Percentiles rank a stretch among this genome's conserved stretches.
These are phyloP conservation scores for Xylaria acuta DNA, from an alignment of 495 filamentous ascomycete genomes.

Conservation along the genomic window DNA sequence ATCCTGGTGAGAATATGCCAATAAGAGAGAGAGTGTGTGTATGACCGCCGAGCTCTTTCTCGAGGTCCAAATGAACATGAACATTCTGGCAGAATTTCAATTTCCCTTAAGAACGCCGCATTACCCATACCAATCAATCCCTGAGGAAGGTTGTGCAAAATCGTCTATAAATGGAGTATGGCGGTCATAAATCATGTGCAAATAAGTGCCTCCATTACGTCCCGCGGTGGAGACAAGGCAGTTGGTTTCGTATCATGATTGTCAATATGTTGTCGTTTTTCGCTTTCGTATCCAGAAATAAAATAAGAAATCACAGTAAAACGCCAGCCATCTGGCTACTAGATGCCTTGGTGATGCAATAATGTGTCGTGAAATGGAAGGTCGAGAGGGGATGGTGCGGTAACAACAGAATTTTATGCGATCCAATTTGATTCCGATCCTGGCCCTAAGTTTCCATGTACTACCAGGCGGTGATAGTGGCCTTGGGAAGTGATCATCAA, in stretches of 20 bases:
- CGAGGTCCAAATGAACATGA: slow-evolving; percentile 9
- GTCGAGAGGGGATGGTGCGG: slow-evolving; percentile 3
- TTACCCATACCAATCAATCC: slow-evolving; percentile 16
- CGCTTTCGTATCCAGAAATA: slow-evolving; percentile 12
- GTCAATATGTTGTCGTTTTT: slow-evolving; percentile 1
- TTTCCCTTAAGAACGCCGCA: slow-evolving; percentile 21
- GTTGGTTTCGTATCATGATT: background rate
- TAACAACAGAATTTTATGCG: background rate
- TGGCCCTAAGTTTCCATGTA: slow-evolving; percentile 1
- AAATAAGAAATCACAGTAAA: slow-evolving; percentile 7
- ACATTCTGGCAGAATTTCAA: background rate
- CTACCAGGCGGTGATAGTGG: background rate
- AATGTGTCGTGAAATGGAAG: background rate
- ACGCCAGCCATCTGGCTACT: slow-evolving; percentile 13
- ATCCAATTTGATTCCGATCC: background rate
- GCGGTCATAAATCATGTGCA: slow-evolving; percentile 22
- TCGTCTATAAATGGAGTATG: slow-evolving; percentile 17
- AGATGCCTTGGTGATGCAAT: slow-evolving; percentile 16
- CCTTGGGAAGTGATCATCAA: background rate
- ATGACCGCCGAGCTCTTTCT: background rate
- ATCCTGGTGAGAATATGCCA: background rate
- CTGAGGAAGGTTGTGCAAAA: slow-evolving; percentile 25
- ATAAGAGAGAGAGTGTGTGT: slow-evolving; percentile 2
- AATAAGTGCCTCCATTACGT: slow-evolving; percentile 13
- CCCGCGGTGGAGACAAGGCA: slow-evolving; percentile 10